These are phyloP conservation scores for Cornus controversa DNA, from an alignment of 148 eudicot genomes.

Conservation along the genomic window DNA sequence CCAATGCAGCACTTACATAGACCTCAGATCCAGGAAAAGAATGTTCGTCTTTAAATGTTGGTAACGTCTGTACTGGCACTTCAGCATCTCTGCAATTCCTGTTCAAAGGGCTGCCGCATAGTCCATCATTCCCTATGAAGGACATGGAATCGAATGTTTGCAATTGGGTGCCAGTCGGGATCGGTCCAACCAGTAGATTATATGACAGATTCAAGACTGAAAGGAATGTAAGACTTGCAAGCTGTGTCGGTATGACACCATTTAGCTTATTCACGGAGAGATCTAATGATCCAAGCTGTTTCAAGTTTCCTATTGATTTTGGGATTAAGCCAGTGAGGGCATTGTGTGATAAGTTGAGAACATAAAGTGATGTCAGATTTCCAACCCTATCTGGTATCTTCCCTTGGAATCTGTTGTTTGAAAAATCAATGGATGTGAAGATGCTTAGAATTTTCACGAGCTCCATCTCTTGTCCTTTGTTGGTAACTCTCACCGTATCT, in stretches of 20 bases:
- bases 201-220: constrained; percentile 22
- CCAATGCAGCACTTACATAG: constrained; percentile 12
- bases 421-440: constrained; percentile 30
- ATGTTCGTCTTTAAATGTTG: neutral
- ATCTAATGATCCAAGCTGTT: constrained; percentile 17
- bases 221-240: constrained; percentile 19
- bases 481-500: constrained; percentile 12
- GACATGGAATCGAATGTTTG: constrained; percentile 14
- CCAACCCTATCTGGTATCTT: constrained; percentile 23
- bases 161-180: constrained; percentile 15
- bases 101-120: constrained; percentile 17
- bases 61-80: too few species aligned
- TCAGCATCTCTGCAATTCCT: too few species aligned
- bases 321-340: constrained; percentile 14
- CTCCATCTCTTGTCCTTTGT: constrained; percentile 21
- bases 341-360: constrained; percentile 24
- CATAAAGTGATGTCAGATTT: constrained; percentile 8
- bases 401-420: constrained; percentile 17
- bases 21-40: neutral
- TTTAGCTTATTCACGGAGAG: constrained; percentile 18
- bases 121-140: constrained; percentile 20
- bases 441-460: constrained; percentile 15
- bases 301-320: constrained; percentile 16
- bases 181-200: constrained; percentile 23
- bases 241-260: constrained; percentile 17